Evolutionary conservation across 495 filamentous ascomycete genomes (phyloP).

Genomic region (Aspergillus heteromorphus): DNA sequence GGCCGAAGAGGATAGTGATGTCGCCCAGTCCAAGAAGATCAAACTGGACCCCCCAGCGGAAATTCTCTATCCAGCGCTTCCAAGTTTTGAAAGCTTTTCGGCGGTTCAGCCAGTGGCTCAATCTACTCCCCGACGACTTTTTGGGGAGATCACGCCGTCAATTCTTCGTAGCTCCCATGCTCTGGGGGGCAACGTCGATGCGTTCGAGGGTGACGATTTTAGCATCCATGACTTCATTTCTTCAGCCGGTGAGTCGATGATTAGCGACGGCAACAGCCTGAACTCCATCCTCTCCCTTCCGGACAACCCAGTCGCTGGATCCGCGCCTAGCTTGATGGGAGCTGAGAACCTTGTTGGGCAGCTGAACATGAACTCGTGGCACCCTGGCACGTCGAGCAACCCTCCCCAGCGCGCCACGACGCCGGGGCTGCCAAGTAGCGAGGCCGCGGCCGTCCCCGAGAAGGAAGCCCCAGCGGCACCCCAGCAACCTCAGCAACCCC

Average conservation of each 20-base stretch:
- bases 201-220: slow-evolving; percentile 23
- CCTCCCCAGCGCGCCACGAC: slow-evolving; percentile 29
- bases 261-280: slow-evolving; percentile 31
- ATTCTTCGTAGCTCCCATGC: slow-evolving; percentile 60
- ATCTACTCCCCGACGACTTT: slow-evolving; percentile 50
- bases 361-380: slow-evolving; percentile 59
- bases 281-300: slow-evolving; percentile 41
- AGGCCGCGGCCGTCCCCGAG: slow-evolving; percentile 1
- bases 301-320: slow-evolving; percentile 32
- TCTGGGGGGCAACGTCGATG: slow-evolving; percentile 30
- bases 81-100: slow-evolving; percentile 37
- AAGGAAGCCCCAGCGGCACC: not conserved
- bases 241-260: slow-evolving; percentile 43
- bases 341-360: slow-evolving; percentile 63
- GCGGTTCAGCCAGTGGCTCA: slow-evolving; percentile 26
- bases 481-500: slow-evolving; percentile 7
- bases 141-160: slow-evolving; percentile 74
- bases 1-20: slow-evolving; percentile 24
- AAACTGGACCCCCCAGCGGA: slow-evolving; percentile 29
- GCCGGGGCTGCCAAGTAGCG: slow-evolving; percentile 29
- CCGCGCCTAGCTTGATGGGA: slow-evolving; percentile 57
- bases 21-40: slow-evolving; percentile 37
- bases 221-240: slow-evolving; percentile 32
- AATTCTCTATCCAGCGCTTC: slow-evolving; percentile 40
- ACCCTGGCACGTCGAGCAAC: slow-evolving; percentile 28